phyloP scores from a whole-genome alignment of 2,329 filamentous ascomycete species.

The Neospermospora avenae region DNA sequence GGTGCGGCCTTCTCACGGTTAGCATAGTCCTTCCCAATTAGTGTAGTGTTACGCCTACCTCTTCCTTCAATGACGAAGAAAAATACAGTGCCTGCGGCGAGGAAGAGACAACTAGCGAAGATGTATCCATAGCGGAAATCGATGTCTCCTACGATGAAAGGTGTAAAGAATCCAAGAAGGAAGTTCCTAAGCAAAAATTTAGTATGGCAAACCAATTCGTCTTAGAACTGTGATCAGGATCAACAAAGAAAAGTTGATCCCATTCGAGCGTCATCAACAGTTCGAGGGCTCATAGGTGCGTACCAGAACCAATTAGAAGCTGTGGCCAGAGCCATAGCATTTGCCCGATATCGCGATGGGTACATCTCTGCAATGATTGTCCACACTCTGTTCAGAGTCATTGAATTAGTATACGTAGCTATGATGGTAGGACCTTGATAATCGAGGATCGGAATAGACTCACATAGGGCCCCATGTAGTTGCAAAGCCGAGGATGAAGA shows the following conservation, averaged over 20 bases:
- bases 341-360: conserved; percentile 57
- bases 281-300: no score
- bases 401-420: no score
- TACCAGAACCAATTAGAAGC: conserved; percentile 60
- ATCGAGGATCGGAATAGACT: no score
- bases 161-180: conserved; percentile 70
- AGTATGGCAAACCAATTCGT: no score
- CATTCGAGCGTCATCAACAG: no score
- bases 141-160: conserved; percentile 69
- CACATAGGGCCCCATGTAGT: conserved; percentile 65
- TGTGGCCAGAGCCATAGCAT: conserved; percentile 57
- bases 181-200: conserved; percentile 48
- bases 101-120: conserved; percentile 66
- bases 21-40: background rate
- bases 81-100: conserved; percentile 63
- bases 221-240: no score
- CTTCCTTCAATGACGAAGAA: conserved; percentile 67
- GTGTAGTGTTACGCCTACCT: background rate
- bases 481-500: conserved; percentile 62
- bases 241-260: no score
- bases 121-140: conserved; percentile 64
- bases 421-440: no score
- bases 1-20: conserved; percentile 10
- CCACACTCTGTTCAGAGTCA: conserved; percentile 47
- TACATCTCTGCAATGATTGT: conserved; percentile 63